Evolutionary conservation across 306 rosid species (phyloP), one percentile per base, ranked within the genome.

Genomic region (Cicer pinnatifidum): DNA sequence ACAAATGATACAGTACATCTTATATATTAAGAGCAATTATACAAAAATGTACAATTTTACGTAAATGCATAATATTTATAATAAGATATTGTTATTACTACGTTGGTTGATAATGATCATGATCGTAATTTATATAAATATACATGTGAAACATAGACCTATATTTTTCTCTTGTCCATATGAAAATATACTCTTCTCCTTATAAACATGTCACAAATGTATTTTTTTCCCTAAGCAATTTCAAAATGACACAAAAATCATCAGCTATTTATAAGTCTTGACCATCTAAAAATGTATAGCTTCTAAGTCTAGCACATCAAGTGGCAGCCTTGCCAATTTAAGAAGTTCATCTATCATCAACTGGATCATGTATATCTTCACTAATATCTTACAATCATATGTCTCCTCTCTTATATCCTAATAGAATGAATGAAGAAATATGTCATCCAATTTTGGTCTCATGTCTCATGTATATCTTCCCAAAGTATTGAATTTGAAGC

Each of bases 161-260:
- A 13, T 50, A 13, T 50, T 50, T 50, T 50, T 13, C 19, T 50
- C 56, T 50, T n/a, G 17, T 6, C 56, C 56, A 50, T 50, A 1
- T 13, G 13, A 13, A 50, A 50, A 50, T 50, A 50, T 50, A 13
- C 56, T n/a, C 17, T 50, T 50, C 13, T 50, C 56, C 20, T 13
- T 50, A 9, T 50, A 17, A 50, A 50, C 56, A 50, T 50, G 56
- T 50, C 17, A 50, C 19, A 50, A 48, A 50, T n/a, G 56, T 6
- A 13, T 6, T 12, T 13, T 13, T 28, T 50, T 50, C 6, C 56
- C 56, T n/a, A 13, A 50, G 8, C n/a, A 50, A 6, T 6, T 13
- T 50, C 56, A 50, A 50, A 50, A 50, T 50, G 56, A n/a, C 20
- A n/a, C 20, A 50, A 50, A 48, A 50, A 50, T n/a, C 56, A 13